Percentiles rank a stretch among this genome's conserved stretches.
These are phyloP conservation scores for Penicillium sp. DNA, from an alignment of 2,329 filamentous ascomycete species.

Conservation along the genomic window DNA sequence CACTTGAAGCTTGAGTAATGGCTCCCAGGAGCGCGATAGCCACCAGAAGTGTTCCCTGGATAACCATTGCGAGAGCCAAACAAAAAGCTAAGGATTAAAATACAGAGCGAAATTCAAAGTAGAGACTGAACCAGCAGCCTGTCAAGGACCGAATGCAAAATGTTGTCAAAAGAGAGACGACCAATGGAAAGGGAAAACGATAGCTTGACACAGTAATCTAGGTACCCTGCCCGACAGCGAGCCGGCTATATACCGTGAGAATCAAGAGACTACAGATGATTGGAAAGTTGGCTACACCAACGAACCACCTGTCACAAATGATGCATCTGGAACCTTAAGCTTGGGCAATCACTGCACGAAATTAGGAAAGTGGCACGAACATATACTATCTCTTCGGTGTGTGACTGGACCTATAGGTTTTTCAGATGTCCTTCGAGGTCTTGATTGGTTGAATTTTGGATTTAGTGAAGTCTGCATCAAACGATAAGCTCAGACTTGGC, in stretches of 20 bases:
- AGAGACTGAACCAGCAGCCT: slow-evolving; percentile 12
- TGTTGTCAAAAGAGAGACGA: neutral
- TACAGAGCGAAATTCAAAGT: neutral
- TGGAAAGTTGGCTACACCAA: no score
- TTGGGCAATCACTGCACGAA: no score
- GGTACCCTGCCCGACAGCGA: neutral
- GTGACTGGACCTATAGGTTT: no score
- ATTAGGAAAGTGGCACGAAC: no score
- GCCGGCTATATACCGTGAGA: neutral
- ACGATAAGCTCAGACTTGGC: no score
- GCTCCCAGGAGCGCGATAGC: slow-evolving; percentile 22
- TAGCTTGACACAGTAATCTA: neutral
- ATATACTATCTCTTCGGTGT: no score
- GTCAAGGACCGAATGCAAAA: slow-evolving; percentile 1
- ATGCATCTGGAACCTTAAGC: no score
- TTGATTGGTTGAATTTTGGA: no score
- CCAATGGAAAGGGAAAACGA: slow-evolving; percentile 1
- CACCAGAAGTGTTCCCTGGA: slow-evolving; percentile 21
- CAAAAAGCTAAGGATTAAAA: neutral
- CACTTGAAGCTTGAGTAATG: slow-evolving; percentile 23
- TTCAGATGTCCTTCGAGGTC: no score
- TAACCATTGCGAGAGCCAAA: slow-evolving; percentile 15
- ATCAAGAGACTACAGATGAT: neutral
- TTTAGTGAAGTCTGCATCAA: no score
- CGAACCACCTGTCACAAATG: no score